Conservation (phyloP, 2,329 filamentous ascomycete species). For the Dactylonectria macrodidyma region DNA sequence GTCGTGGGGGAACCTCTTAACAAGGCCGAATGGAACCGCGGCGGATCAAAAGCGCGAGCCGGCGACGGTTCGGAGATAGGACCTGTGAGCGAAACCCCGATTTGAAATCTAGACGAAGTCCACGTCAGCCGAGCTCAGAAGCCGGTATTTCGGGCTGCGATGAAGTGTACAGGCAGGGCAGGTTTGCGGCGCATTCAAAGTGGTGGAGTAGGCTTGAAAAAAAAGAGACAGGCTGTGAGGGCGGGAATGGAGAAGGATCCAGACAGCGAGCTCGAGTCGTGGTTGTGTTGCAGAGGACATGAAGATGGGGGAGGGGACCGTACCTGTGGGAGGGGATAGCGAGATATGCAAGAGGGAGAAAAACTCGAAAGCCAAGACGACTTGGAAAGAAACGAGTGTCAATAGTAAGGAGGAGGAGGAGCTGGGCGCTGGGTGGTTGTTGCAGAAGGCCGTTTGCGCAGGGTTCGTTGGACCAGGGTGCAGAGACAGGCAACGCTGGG, state of each 20-base stretch:
- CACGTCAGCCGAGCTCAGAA: conserved; percentile 44
- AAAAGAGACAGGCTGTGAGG: conserved; percentile 36
- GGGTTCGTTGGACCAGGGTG: conserved; percentile 30
- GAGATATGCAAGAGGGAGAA: conserved; percentile 28
- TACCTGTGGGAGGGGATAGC: conserved; percentile 37
- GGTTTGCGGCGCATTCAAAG: conserved; percentile 43
- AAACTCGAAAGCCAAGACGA: conserved; percentile 42
- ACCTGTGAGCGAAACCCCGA: conserved; percentile 38
- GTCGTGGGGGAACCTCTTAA: conserved; percentile 45
- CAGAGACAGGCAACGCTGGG: conserved; percentile 7
- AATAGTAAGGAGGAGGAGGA: conserved; percentile 35
- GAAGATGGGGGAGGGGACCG: conserved; percentile 22
- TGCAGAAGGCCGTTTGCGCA: conserved; percentile 31
- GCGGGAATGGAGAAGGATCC: conserved; percentile 32
- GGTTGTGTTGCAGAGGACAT: conserved; percentile 19
- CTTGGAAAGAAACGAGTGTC: conserved; percentile 43
- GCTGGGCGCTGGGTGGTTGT: conserved; percentile 30
- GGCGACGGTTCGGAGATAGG: conserved; percentile 45
- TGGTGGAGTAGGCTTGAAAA: conserved; percentile 29
- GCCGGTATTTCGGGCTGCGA: conserved; percentile 25
- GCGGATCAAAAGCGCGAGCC: conserved; percentile 38
- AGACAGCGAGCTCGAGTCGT: conserved; percentile 16
- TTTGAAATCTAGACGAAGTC: conserved; percentile 37
- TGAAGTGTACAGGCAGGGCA: conserved; percentile 31
- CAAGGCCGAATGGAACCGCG: conserved; percentile 45